Percentiles rank a stretch among this genome's conserved stretches.
Conservation (phyloP, 352 stramenopile genomes). For the Phytopythium montanum region DNA sequence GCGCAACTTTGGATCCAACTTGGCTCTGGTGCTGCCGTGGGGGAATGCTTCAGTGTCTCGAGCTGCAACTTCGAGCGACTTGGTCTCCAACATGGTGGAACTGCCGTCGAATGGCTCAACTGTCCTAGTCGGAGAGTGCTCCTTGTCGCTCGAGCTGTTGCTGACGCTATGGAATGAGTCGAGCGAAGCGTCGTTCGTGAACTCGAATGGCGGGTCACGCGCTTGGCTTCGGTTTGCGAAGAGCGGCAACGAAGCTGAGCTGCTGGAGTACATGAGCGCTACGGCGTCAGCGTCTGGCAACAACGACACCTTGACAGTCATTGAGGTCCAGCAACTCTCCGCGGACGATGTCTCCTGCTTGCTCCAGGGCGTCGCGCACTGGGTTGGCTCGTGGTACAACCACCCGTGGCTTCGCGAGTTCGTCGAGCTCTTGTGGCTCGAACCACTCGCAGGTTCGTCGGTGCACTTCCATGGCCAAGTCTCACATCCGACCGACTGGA, state of each 20-base stretch:
- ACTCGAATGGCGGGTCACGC: conserved; percentile 16
- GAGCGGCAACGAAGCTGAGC: conserved; percentile 9
- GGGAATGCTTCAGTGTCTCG: conserved; percentile 16
- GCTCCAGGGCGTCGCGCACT: conserved; percentile 37
- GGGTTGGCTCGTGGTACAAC: conserved; percentile 47
- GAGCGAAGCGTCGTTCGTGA: conserved; percentile 33
- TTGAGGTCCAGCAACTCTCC: conserved; percentile 14
- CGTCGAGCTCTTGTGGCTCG: conserved; percentile 48
- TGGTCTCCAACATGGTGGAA: conserved; percentile 34
- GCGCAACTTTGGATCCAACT: conserved; percentile 36
- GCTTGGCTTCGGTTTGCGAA: conserved; percentile 1
- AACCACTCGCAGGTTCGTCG: conserved; percentile 1
- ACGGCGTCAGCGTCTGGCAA: conserved; percentile 3
- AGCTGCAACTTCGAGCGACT: conserved; percentile 16
- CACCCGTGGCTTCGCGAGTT: conserved; percentile 44
- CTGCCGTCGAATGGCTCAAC: conserved; percentile 2
- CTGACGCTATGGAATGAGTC: conserved; percentile 35
- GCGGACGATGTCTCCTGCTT: conserved; percentile 26
- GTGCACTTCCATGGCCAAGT: conserved; percentile 9
- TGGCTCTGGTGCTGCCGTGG: conserved; percentile 36
- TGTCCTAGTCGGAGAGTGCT: conserved; percentile 22
- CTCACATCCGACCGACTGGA: conserved; percentile 12
- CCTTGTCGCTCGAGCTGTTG: conserved; percentile 23
- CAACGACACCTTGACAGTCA: conserved; percentile 12
- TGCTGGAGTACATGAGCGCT: conserved; percentile 23